Conservation (phyloP, 2,329 filamentous ascomycete species). For the Cytospora mali region DNA sequence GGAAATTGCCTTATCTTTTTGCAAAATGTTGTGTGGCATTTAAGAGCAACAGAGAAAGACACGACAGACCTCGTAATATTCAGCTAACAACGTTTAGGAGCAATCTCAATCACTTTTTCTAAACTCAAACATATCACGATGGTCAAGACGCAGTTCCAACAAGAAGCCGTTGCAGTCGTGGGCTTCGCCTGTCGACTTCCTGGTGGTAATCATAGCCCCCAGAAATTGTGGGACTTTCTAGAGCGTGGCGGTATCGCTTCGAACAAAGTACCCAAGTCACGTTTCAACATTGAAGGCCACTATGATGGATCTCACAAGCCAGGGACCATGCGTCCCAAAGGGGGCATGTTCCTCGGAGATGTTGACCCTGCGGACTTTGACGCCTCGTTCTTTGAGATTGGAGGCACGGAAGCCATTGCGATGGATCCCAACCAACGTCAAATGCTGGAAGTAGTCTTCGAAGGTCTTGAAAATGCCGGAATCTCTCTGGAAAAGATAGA, state of each 20-base stretch:
- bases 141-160: too few species aligned
- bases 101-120: too few species aligned
- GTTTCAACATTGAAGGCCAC: conserved; percentile 42
- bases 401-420: conserved; percentile 23
- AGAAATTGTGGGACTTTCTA: conserved; percentile 44
- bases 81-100: too few species aligned
- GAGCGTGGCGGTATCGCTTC: conserved; percentile 37
- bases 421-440: conserved; percentile 34
- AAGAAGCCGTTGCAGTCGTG: conserved; percentile 45
- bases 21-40: too few species aligned
- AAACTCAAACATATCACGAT: too few species aligned
- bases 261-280: conserved; percentile 33
- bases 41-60: too few species aligned
- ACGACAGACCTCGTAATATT: too few species aligned
- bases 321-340: conserved; percentile 36
- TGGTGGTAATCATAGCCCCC: conserved; percentile 38
- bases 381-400: conserved; percentile 35
- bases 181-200: conserved; percentile 48
- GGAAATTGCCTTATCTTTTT: too few species aligned
- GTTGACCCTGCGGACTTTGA: conserved; percentile 41
- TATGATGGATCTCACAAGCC: conserved; percentile 42
- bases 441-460: conserved; percentile 31
- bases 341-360: conserved; percentile 36
- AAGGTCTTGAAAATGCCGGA: conserved; percentile 31
- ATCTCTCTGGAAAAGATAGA: conserved; percentile 13